Base-by-base conservation (phyloP, 148 eudicot genomes). In the Hydrangea macrophylla region DNA sequence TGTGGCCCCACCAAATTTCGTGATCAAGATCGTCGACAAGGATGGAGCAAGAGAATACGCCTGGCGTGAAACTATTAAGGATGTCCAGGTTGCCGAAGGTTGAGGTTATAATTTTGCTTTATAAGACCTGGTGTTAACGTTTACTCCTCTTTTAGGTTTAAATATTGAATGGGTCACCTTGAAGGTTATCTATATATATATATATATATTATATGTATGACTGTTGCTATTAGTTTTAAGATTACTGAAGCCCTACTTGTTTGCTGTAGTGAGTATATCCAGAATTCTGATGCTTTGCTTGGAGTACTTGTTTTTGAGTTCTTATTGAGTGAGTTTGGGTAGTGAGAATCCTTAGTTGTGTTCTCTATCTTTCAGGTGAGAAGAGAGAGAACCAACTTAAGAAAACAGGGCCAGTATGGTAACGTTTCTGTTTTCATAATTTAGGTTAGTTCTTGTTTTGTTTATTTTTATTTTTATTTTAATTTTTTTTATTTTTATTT, bases 1-100 rank as follows among this genome's bases (percentile, higher is more conserved):
- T 9, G 84, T 92, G 44, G 97, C 96, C 33, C 97, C 97, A 0
- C 96, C 95, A 15, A 92, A 92, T 58, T 92, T 89, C 17, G 87
- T 92, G 40, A 92, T 92, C 81, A 92, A 92, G 35, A 83, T 92
- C 31, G 96, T 92, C 2, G 96, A 92, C 71, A 69, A 86, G 51
- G 85, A 87, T 27, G 96, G 97, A 58, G 97, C 96, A 5, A 77
- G 92, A 37, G 92, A 80, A 54, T 68, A 81, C 24, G 92, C 86
- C 0, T 92, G 97, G 96, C 96, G 92, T 9, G 81, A 86, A 73
- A 64, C 97, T 6, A 61, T 89, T 6, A 87, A 85, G 73, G 96
- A 92, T 62, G 65, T 79, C 60, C 68, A 65, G 5, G 73, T 65
- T 30, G 26, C 67, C 60, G 84, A 61, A 55, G 82, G 76, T 7